Base-by-base conservation (phyloP, 2,329 filamentous ascomycete species). In the Lecanicillium sp. region DNA sequence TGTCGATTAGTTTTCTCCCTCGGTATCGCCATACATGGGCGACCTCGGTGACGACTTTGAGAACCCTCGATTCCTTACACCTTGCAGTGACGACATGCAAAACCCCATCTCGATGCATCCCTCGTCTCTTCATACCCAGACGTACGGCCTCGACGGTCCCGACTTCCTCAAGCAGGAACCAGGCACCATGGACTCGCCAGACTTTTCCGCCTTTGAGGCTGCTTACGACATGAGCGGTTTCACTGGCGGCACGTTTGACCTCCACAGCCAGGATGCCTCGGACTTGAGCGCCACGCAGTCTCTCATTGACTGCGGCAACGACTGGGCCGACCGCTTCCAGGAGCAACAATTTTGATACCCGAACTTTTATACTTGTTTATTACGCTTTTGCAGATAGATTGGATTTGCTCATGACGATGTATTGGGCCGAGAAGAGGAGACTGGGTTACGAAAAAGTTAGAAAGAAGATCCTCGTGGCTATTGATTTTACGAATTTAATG, bases 71-170 rank as follows among this genome's bases (percentile, higher is more conserved):
- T 64, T 75, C 19, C 64, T 74, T 42, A 77, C 73, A 0, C 73
- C 73, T 2, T 70, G 65, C 54, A 75, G 71, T 54, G 73, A 77
- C 40, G 72, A 75, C 46, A 57, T 59, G 56, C 28, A 49, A 2
- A 49, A 53, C 5, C 38, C 42, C 7, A 43, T 54, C n/a, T 46
- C 48, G 8, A 46, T 58, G 15, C 51, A 54, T 20, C 51, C 57
- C 17, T 49, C 34, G 20, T 19, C 39, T n/a, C 29, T 33, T 18
- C 39, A 41, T 12, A 22, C 33, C 7, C 29, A 29, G 4, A 33
- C 36, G 5, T 12, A 49, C 13, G 50, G 49, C 6, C 43, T 60
- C 17, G 56, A 59, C 19, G 34, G 45, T 42, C 38, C 47, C 30
- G 55, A 59, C 39, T 50, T 58, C 22, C 46, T 60, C 42, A 46